Conservation (phyloP, 208 protist genomes). For the Crithidia brevicula region DNA sequence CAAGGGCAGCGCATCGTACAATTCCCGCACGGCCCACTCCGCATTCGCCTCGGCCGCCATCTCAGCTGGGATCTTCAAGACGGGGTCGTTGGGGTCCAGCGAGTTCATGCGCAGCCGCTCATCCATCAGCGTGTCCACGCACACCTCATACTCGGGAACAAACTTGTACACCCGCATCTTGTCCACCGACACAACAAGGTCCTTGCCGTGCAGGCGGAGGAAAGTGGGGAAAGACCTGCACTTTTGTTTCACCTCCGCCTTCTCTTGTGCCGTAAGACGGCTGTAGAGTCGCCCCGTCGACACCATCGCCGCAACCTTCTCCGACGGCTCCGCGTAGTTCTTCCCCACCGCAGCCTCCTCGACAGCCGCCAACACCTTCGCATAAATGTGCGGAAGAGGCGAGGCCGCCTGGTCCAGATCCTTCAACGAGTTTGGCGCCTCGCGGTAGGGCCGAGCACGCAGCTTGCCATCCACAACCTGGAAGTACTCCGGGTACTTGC, state of each 20-base stretch:
- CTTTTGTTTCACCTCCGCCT: slow-evolving; percentile 50
- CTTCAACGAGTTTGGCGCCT: slow-evolving; percentile 75
- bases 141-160: slow-evolving; percentile 70
- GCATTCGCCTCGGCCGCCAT: slow-evolving; percentile 64
- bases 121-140: slow-evolving; percentile 79
- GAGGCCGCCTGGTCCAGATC: slow-evolving; percentile 53
- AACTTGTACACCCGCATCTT: slow-evolving; percentile 79
- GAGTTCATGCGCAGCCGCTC: slow-evolving; percentile 57
- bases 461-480: slow-evolving; percentile 73
- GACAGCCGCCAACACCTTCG: slow-evolving; percentile 53
- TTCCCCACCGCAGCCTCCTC: slow-evolving; percentile 60
- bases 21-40: slow-evolving; percentile 76
- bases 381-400: slow-evolving; percentile 62
- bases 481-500: slow-evolving; percentile 91
- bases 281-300: slow-evolving; percentile 65
- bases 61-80: slow-evolving; percentile 59
- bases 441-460: slow-evolving; percentile 74
- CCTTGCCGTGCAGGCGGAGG: slow-evolving; percentile 77
- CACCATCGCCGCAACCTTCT: slow-evolving; percentile 58
- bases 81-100: slow-evolving; percentile 67
- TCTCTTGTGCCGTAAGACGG: slow-evolving; percentile 61
- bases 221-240: slow-evolving; percentile 86
- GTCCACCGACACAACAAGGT: slow-evolving; percentile 73
- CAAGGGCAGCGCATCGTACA: slow-evolving; percentile 89
- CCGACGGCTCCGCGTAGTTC: slow-evolving; percentile 53